Base-by-base conservation (phyloP, 352 stramenopile genomes). In the Phytophthora vignae region DNA sequence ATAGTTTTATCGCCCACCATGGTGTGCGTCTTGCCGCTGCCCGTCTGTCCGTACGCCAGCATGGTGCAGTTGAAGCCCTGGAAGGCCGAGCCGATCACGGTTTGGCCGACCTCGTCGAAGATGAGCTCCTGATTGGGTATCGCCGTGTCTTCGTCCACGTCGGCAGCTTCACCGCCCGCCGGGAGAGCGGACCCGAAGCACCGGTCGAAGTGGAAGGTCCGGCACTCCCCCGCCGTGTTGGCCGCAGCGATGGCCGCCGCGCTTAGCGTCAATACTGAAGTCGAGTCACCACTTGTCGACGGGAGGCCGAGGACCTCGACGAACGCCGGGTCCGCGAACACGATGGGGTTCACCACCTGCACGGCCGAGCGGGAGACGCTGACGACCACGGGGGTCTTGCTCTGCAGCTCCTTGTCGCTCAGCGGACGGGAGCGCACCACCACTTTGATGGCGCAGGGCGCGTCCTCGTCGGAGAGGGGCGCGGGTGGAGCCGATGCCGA, bases 61-160 rank as follows among this genome's bases (percentile, higher is more conserved):
- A 96, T 77, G 4, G 87, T 94, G 60, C 89, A 96, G 56, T 96
- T 94, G 69, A 96, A 96, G 3, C 89, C 89, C 36, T 92, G 73
- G 59, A 96, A 92, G 1, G 89, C 87, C 33, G 87, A 82, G n/a
- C 73, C 76, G 44, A 96, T 85, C 54, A 93, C 85, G 8, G 90
- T 78, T 46, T 74, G 64, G 0, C 89, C 89, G n/a, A 95, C 78
- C 46, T 95, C 87, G 54, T 92, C 79, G 65, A 96, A 96, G 11
- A 96, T 74, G 8, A 91, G 73, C 64, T 91, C 79, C 52, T 95
- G 88, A 48, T 93, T 91, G 0, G 84, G 77, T 11, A 69, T 75
- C 55, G 87, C 74, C 5, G 72, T 88, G 17, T 74, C 75, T 49
- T 64, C 27, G 53, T 85, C 82, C 14, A 77, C 70, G 8, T 82